Base-by-base conservation (phyloP, 257 asterid genomes). In the Galeopsis tetrahit region DNA sequence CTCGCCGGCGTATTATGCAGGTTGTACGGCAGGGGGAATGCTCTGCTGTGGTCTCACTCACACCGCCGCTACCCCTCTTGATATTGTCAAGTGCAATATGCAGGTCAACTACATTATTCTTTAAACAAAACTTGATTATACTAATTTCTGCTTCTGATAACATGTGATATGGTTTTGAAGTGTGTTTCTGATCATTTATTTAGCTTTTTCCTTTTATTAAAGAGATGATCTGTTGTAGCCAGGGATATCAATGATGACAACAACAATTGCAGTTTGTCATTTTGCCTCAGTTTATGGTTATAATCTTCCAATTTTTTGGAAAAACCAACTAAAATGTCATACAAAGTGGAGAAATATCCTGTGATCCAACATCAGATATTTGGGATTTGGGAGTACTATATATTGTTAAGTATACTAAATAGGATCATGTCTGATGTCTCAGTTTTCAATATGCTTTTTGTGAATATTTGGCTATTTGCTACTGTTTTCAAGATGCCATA, bases 81-180 rank as follows among this genome's bases (percentile, higher is more conserved):
- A 92, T 86, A 75, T 92, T 28, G 85, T 92, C 90, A 92, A 92
- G 86, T 92, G 97, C 79, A 89, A 89, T 58, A 92, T 92, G 97
- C 97, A 91, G 96, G 97, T 65, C 5, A 4, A 3, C 35, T 60
- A 6, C n/a, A 44, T 53, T 42, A 2, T 42, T 42, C 10, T 40
- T 40, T 0, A 0, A 40, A 40, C 28, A 21, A 40, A 40, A 40
- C 9, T 6, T 6, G 44, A 40, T 40, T 6, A 40, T 40, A 40
- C 10, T 40, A 40, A 40, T 40, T 40, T 40, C 9, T 40, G 44
- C 44, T 40, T 40, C 10, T 44, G 52, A 44, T 44, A 9, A 9
- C 10, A 44, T 10, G 14, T 3, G 10, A 39, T n/a, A n/a, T n/a
- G 44, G 8, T 39, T 39, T 39, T 40, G 44, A 6, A 40, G 1